Base-by-base conservation (phyloP, 306 rosid genomes). In the Cucumis melo region DNA sequence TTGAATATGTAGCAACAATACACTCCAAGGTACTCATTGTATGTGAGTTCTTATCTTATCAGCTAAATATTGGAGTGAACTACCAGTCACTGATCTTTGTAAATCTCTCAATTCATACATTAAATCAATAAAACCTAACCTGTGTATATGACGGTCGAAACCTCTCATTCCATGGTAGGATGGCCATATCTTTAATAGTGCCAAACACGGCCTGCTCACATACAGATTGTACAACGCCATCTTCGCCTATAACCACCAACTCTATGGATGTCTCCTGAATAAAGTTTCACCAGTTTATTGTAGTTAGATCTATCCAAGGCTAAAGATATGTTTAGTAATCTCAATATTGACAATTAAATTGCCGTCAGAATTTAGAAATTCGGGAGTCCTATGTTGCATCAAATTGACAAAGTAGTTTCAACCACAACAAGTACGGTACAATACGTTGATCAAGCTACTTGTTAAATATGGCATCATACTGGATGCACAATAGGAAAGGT, bases 121-220 rank as follows among this genome's bases (percentile, higher is more conserved):
- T 32, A 32, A 32, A 32, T 27, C 59, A 71, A 71, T 71, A 48
- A 48, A 71, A 24, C 5, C 58, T 71, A 9, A 91, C 98, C 97
- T 91, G 88, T 4, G 82, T 83, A 70, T 84, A 87, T 27, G 83
- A 84, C 1, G 84, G 55, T 5, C 80, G 73, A 32, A 86, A 93
- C 77, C 77, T 87, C 27, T 86, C 96, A 62, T 91, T 93, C 96
- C 97, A 91, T 8, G 93, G 94, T 73, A 93, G 82, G 73, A 93
- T 74, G 50, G 96, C 91, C 73, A 93, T 87, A 82, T 93, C 98
- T 81, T 90, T 91, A 77, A 93, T 88, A 44, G 87, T 88, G 59
- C 98, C 98, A 75, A 90, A 93, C 72, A 93, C 98, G 78, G 96
- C 88, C 80, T 91, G 97, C 84, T 93, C 98, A 78, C 96, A 87